Evolutionary conservation across 495 filamentous ascomycete genomes (phyloP).

Genomic region (Penicillium diatomitis): DNA sequence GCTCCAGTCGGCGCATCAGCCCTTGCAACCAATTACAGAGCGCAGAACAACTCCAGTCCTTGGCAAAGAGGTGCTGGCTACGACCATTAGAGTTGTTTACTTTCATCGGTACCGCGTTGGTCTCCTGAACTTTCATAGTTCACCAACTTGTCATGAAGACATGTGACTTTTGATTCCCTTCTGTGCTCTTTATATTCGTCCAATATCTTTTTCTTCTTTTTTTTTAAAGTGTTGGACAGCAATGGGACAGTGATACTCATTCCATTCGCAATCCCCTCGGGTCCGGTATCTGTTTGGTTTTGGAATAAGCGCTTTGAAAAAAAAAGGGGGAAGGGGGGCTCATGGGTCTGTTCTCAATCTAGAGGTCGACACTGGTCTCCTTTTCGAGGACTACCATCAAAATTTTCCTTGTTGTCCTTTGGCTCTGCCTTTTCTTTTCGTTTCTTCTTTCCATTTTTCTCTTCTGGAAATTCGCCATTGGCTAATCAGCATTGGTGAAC

Average conservation of each 20-base stretch:
- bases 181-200: too few relatives aligned
- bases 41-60: conserved; percentile 50
- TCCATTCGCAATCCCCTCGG: conserved; percentile 13
- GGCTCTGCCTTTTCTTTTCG: background rate
- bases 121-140: conserved; percentile 12
- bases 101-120: conserved; percentile 3
- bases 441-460: background rate
- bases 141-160: conserved; percentile 30
- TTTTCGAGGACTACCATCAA: conserved; percentile 3
- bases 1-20: conserved; percentile 23
- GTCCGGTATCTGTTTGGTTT: conserved; percentile 11
- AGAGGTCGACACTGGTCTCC: background rate
- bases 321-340: too few relatives aligned
- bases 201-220: too few relatives aligned
- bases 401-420: background rate
- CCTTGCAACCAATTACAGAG: conserved; percentile 27
- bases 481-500: background rate
- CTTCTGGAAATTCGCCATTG: too few relatives aligned
- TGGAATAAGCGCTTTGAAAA: background rate
- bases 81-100: conserved; percentile 38
- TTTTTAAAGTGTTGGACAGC: conserved; percentile 23
- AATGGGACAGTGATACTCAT: conserved; percentile 21
- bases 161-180: conserved; percentile 22
- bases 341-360: too few relatives aligned
- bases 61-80: conserved; percentile 63